phyloP scores from a whole-genome alignment of 768 basidiomycete species.

The Kwoniella sp. region DNA sequence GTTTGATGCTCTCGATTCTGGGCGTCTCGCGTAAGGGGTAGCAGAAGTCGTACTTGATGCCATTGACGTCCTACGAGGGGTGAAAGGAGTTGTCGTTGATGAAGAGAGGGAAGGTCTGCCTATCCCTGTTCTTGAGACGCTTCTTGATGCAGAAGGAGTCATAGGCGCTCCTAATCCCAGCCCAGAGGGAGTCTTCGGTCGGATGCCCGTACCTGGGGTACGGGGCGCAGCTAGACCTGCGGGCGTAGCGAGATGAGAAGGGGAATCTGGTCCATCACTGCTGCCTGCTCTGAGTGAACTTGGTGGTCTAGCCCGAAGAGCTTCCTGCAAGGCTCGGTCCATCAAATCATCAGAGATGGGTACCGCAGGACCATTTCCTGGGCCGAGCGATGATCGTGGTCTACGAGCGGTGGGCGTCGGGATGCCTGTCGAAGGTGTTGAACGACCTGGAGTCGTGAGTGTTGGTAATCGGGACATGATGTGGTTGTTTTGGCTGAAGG shows the following conservation, averaged over 20 bases:
- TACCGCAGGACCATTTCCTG: slow-evolving; percentile 10
- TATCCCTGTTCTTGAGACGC: slow-evolving; percentile 27
- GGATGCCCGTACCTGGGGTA: slow-evolving; percentile 33
- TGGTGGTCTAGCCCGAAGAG: slow-evolving; percentile 40
- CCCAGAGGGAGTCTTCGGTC: slow-evolving; percentile 35
- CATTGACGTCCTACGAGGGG: slow-evolving; percentile 48
- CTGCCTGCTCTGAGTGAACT: slow-evolving; percentile 24
- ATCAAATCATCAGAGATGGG: slow-evolving; percentile 34
- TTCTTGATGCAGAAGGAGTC: slow-evolving; percentile 38
- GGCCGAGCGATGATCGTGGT: slow-evolving; percentile 39
- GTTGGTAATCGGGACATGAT: slow-evolving; percentile 44
- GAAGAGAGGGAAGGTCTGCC: slow-evolving; percentile 17
- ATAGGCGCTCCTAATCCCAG: slow-evolving; percentile 32
- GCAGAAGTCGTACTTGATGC: slow-evolving; percentile 38
- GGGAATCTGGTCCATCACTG: slow-evolving; percentile 12
- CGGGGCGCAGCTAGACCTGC: slow-evolving; percentile 20
- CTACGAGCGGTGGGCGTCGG: slow-evolving; percentile 50
- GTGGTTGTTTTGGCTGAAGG: not conserved
- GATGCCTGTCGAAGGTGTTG: slow-evolving; percentile 44
- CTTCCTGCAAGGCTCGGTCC: slow-evolving; percentile 46
- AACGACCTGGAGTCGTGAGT: slow-evolving; percentile 44
- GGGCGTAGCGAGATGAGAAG: slow-evolving; percentile 3
- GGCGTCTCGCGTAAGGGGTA: slow-evolving; percentile 39
- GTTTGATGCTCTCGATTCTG: slow-evolving; percentile 43
- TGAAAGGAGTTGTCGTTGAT: slow-evolving; percentile 26